phyloP scores from a whole-genome alignment of 805 yeast genomes.

The Brettanomyces custersianus region DNA sequence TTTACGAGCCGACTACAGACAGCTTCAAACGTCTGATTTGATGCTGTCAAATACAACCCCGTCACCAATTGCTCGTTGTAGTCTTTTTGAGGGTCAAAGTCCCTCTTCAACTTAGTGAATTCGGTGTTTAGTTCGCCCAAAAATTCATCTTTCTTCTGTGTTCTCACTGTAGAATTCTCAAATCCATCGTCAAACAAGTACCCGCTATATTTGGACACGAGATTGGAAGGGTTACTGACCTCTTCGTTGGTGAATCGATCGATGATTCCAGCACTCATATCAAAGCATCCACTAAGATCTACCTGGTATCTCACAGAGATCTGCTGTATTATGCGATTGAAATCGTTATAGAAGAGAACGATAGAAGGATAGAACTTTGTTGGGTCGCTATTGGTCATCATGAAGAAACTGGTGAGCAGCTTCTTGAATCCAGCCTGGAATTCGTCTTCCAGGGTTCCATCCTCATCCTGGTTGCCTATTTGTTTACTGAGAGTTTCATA shows the following conservation, averaged over 20 bases:
- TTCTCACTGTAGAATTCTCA: constrained; percentile 4
- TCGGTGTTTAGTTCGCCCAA: constrained; percentile 7
- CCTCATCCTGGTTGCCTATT: constrained; percentile 6
- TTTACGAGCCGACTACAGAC: constrained; percentile 13
- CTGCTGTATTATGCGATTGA: constrained; percentile 16
- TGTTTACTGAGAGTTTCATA: constrained; percentile 10
- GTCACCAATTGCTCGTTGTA: constrained; percentile 15
- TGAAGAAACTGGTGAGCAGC: constrained; percentile 17
- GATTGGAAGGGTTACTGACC: constrained; percentile 4
- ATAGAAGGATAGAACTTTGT: constrained; percentile 14
- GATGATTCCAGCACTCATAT: constrained; percentile 15
- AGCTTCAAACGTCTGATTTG: constrained; percentile 11
- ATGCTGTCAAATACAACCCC: constrained; percentile 11
- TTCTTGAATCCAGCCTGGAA: constrained; percentile 22
- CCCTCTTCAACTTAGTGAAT: constrained; percentile 9
- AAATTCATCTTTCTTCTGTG: constrained; percentile 5
- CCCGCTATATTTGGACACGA: constrained; percentile 12
- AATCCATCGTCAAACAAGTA: constrained; percentile 14
- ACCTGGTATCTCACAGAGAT: constrained; percentile 9
- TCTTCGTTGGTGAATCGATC: constrained; percentile 5
- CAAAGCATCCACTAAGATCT: constrained; percentile 15
- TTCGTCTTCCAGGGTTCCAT: constrained; percentile 14
- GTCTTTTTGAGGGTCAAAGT: constrained; percentile 8
- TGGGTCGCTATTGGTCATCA: constrained; percentile 15
- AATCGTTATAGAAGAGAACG: constrained; percentile 26